phyloP scores from a whole-genome alignment of 441 rosid genomes.

The Populus hybrid region DNA sequence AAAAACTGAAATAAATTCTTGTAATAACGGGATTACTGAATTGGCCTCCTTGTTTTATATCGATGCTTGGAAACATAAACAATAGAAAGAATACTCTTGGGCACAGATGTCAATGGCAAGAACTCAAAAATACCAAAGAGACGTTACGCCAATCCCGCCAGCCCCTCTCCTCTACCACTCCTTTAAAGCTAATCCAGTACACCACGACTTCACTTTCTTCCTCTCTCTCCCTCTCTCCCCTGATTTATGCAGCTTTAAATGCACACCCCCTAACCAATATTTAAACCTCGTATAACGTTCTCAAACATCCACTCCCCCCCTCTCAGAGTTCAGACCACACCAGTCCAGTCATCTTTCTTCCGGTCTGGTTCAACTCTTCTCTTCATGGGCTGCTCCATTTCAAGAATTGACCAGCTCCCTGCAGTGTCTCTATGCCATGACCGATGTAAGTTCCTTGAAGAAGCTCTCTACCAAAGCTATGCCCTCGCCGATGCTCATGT shows the following conservation, averaged over 20 bases:
- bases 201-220: neutral
- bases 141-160: slow-evolving; percentile 23
- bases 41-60: neutral
- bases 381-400: slow-evolving; percentile 77
- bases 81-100: neutral
- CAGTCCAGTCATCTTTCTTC: no score
- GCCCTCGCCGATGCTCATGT: slow-evolving; percentile 66
- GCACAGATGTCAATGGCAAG: slow-evolving; percentile 1
- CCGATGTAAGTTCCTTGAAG: slow-evolving; percentile 59
- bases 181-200: neutral
- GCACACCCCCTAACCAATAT: neutral
- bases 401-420: slow-evolving; percentile 80
- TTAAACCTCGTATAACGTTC: neutral
- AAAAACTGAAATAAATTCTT: no score
- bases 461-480: slow-evolving; percentile 64
- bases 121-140: slow-evolving; percentile 2
- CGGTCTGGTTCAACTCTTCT: neutral
- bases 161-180: neutral
- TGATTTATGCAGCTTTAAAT: slow-evolving; percentile 20
- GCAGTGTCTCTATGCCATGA: slow-evolving; percentile 80
- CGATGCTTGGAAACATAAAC: neutral
- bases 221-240: neutral
- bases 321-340: neutral
- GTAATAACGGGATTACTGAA: neutral
- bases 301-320: neutral